A percentile compares a stretch with the other conserved stretches of the same genome.
These are phyloP conservation scores for Boletus rex-veris DNA, from an alignment of 768 basidiomycete species.

Conservation along the genomic window DNA sequence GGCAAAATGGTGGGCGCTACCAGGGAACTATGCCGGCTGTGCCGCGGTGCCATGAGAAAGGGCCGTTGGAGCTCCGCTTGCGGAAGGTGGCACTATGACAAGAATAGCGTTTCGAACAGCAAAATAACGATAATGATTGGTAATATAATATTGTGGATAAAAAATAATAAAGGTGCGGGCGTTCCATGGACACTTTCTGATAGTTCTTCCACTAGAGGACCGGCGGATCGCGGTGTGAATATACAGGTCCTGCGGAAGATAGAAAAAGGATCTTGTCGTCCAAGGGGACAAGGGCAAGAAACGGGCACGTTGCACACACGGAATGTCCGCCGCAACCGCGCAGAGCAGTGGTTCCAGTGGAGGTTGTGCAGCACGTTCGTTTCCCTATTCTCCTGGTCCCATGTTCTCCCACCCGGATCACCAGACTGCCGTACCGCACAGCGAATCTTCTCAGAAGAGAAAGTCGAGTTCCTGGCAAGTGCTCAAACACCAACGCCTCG, in stretches of 20 bases:
- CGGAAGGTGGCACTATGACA: slow-evolving; percentile 8
- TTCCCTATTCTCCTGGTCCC: slow-evolving; percentile 18
- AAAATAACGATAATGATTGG: slow-evolving; percentile 4
- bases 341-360: not conserved
- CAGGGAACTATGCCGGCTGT: slow-evolving; percentile 23
- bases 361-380: slow-evolving; percentile 15
- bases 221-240: slow-evolving; percentile 19
- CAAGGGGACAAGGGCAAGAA: not conserved
- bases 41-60: slow-evolving; percentile 27
- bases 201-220: slow-evolving; percentile 7
- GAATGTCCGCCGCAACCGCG: slow-evolving; percentile 11
- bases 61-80: slow-evolving; percentile 27
- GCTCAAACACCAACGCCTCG: slow-evolving; percentile 18
- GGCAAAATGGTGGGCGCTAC: slow-evolving; percentile 11
- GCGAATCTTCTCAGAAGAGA: slow-evolving; percentile 23
- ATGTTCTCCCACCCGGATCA: slow-evolving; percentile 34
- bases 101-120: slow-evolving; percentile 3
- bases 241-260: not conserved
- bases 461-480: slow-evolving; percentile 29
- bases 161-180: slow-evolving; percentile 12
- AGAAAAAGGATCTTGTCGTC: slow-evolving; percentile 5
- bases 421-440: slow-evolving; percentile 25
- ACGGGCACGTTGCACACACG: slow-evolving; percentile 13
- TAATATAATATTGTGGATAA: slow-evolving; percentile 14
- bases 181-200: slow-evolving; percentile 8